Conservation (phyloP, 2,329 filamentous ascomycete species). For the Cladophialophora bantiana region DNA sequence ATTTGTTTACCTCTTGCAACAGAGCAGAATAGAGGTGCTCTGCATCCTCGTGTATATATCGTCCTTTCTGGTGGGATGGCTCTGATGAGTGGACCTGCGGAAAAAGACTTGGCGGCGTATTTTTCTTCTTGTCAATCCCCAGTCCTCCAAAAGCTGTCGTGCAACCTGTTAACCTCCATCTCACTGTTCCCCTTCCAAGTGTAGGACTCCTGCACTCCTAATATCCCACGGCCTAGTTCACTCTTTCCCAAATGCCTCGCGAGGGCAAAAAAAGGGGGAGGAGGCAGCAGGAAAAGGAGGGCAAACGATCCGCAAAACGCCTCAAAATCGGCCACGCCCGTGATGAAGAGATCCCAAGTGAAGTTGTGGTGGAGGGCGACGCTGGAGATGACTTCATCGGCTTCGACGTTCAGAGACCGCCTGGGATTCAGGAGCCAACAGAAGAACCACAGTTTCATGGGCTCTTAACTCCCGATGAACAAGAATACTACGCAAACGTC, state of each 20-base stretch:
- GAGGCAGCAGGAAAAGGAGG: conserved; percentile 47
- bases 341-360: conserved; percentile 37
- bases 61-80: neutral
- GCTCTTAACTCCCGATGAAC: conserved; percentile 88
- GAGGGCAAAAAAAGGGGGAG: conserved; percentile 57
- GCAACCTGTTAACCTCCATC: neutral
- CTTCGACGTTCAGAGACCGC: conserved; percentile 41
- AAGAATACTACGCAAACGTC: conserved; percentile 91
- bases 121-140: conserved; percentile 8
- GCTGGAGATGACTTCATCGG: conserved; percentile 50
- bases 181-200: neutral
- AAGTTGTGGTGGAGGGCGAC: conserved; percentile 32
- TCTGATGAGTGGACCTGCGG: conserved; percentile 15
- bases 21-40: too few species aligned
- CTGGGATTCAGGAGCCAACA: conserved; percentile 30
- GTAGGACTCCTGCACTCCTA: neutral
- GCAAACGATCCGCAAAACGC: conserved; percentile 50
- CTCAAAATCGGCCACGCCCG: conserved; percentile 45
- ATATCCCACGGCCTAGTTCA: neutral
- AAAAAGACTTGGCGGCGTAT: neutral
- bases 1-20: too few species aligned
- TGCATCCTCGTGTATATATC: too few species aligned
- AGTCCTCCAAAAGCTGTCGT: neutral
- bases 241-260: conserved; percentile 49
- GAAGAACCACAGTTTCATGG: conserved; percentile 83